phyloP scores from a whole-genome alignment of 1,284 basidiomycete genomes.

The Inonotus hispidus region DNA sequence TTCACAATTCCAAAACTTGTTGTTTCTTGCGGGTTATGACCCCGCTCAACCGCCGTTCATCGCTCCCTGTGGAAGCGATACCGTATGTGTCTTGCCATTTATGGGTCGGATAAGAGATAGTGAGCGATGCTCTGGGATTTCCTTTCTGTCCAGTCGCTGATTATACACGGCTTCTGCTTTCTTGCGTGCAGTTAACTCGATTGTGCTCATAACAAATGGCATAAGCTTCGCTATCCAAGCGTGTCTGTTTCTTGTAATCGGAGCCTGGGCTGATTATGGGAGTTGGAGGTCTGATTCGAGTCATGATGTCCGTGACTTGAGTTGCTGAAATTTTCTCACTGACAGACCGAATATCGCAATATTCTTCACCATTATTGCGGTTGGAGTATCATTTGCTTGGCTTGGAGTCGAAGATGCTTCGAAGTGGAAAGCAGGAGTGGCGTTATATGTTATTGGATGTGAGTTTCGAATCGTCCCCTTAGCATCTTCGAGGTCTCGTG shows the following conservation, averaged over 20 bases:
- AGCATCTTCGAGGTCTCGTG: not conserved
- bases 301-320: not conserved
- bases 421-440: constrained; percentile 65
- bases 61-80: constrained; percentile 41
- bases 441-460: constrained; percentile 73
- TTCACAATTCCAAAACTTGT: constrained; percentile 70
- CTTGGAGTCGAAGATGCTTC: constrained; percentile 61
- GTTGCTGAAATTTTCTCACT: not conserved
- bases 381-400: constrained; percentile 73
- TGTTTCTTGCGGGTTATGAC: constrained; percentile 68
- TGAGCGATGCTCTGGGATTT: constrained; percentile 23
- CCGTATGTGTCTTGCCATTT: constrained; percentile 61
- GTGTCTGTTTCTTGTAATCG: constrained; percentile 55
- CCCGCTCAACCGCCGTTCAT: constrained; percentile 51
- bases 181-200: constrained; percentile 56
- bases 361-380: constrained; percentile 63
- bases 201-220: constrained; percentile 71
- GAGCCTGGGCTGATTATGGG: constrained; percentile 77
- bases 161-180: not conserved
- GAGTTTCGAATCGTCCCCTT: constrained; percentile 26
- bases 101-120: constrained; percentile 58
- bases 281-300: constrained; percentile 50
- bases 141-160: not conserved
- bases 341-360: constrained; percentile 71
- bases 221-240: constrained; percentile 73